Evolutionary conservation across 1,284 basidiomycete species (phyloP).

Genomic region (Cryptococcus wingfieldii): DNA sequence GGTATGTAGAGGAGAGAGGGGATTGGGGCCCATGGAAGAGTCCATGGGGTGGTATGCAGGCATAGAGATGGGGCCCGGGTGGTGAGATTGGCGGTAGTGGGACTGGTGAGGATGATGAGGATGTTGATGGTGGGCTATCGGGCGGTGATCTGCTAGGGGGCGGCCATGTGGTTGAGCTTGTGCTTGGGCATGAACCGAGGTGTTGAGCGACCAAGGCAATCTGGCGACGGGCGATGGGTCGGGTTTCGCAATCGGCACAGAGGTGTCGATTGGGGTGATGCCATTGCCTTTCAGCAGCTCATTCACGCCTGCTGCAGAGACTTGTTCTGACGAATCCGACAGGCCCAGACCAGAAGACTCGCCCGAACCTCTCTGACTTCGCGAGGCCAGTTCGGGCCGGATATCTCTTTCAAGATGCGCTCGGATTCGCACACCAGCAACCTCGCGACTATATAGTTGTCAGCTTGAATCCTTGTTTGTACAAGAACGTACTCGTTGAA

Average conservation of each 20-base stretch:
- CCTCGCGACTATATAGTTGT: slow-evolving; percentile 28
- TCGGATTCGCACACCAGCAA: slow-evolving; percentile 38
- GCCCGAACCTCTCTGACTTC: neutral
- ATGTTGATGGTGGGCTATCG: neutral
- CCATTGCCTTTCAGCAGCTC: neutral
- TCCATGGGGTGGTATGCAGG: slow-evolving; percentile 35
- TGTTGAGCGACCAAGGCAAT: slow-evolving; percentile 23
- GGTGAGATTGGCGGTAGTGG: slow-evolving; percentile 23
- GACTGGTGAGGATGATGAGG: slow-evolving; percentile 7
- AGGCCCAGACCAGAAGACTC: neutral
- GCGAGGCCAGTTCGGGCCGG: neutral
- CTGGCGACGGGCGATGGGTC: slow-evolving; percentile 8
- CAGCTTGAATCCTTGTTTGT: neutral
- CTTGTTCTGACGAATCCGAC: slow-evolving; percentile 3
- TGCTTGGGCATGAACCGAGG: slow-evolving; percentile 9
- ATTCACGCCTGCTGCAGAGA: neutral
- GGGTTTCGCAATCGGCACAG: neutral
- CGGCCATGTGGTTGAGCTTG: neutral
- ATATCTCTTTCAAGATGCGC: slow-evolving; percentile 43
- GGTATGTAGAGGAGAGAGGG: slow-evolving; percentile 40
- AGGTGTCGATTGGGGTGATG: slow-evolving; percentile 8
- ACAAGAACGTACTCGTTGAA: slow-evolving; percentile 70
- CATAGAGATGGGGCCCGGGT: slow-evolving; percentile 44
- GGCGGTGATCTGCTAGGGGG: slow-evolving; percentile 1
- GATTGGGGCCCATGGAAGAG: slow-evolving; percentile 19